phyloP scores from a whole-genome alignment of 768 basidiomycete species.

The Psilocybe sp. region DNA sequence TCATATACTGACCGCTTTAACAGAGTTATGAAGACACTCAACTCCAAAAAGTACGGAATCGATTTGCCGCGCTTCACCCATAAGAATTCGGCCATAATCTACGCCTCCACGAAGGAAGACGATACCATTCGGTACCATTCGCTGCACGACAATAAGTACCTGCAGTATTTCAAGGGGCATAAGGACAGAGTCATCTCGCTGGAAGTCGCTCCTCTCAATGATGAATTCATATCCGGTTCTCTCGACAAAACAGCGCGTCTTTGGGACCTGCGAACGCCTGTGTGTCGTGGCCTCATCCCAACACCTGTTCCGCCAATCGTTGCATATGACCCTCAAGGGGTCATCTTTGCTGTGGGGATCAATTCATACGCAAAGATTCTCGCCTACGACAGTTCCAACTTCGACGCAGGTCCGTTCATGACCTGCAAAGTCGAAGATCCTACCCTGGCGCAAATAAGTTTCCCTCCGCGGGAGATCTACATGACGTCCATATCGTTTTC shows the following conservation, averaged over 20 bases:
- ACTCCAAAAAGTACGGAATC: slow-evolving; percentile 96
- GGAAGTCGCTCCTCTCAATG: slow-evolving; percentile 89
- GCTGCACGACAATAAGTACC: slow-evolving; percentile 92
- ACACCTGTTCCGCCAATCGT: slow-evolving; percentile 75
- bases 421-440: slow-evolving; percentile 82
- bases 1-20: slow-evolving; percentile 11
- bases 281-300: slow-evolving; percentile 75
- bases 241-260: slow-evolving; percentile 92
- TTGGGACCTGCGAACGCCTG: slow-evolving; percentile 87
- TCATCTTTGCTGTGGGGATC: slow-evolving; percentile 85
- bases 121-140: slow-evolving; percentile 95
- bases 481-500: slow-evolving; percentile 94
- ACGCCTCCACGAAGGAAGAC: slow-evolving; percentile 94
- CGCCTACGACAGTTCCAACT: slow-evolving; percentile 82
- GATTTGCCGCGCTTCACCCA: slow-evolving; percentile 95
- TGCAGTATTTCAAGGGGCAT: slow-evolving; percentile 96
- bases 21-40: slow-evolving; percentile 73
- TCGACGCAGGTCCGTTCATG: slow-evolving; percentile 90
- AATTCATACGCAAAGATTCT: slow-evolving; percentile 81
- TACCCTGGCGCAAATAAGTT: slow-evolving; percentile 67
- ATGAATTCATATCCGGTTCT: slow-evolving; percentile 94
- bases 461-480: slow-evolving; percentile 83
- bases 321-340: slow-evolving; percentile 79
- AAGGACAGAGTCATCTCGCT: slow-evolving; percentile 85
- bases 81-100: slow-evolving; percentile 77